Evolutionary conservation across 176 grass and related monocot species (phyloP).

Genomic region (Microstegium vimineum): DNA sequence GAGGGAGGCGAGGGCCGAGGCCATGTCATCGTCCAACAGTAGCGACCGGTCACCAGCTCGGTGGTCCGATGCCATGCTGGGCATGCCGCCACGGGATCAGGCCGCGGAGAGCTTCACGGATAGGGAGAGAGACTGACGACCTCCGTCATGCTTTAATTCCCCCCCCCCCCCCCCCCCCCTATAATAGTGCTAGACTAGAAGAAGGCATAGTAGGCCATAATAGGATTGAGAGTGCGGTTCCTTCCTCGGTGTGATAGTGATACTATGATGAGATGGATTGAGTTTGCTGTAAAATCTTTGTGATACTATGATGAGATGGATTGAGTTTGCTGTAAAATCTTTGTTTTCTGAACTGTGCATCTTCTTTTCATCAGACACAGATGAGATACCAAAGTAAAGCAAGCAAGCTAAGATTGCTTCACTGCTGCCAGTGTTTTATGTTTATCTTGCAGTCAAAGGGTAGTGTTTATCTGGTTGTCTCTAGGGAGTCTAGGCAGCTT

Average conservation of each 20-base stretch:
- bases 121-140: conserved; percentile 36
- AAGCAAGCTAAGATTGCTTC: not conserved
- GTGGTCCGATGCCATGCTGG: conserved; percentile 68
- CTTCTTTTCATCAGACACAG: not conserved
- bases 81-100: conserved; percentile 53
- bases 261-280: too few relatives aligned
- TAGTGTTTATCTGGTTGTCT: not conserved
- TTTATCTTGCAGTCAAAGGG: not conserved
- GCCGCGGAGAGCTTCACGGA: conserved; percentile 41
- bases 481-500: too few relatives aligned
- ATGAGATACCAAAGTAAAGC: not conserved
- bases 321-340: too few relatives aligned
- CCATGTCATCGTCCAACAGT: conserved; percentile 82
- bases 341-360: not conserved
- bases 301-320: too few relatives aligned
- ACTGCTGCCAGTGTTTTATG: not conserved
- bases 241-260: not conserved
- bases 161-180: too few relatives aligned
- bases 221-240: not conserved
- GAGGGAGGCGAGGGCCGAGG: conserved; percentile 64
- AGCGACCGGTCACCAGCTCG: conserved; percentile 77
- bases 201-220: not conserved
- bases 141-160: not conserved
- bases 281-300: not conserved
- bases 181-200: not conserved